Base-by-base conservation (phyloP, 2,329 filamentous ascomycete species). In the Talaromyces sp. region DNA sequence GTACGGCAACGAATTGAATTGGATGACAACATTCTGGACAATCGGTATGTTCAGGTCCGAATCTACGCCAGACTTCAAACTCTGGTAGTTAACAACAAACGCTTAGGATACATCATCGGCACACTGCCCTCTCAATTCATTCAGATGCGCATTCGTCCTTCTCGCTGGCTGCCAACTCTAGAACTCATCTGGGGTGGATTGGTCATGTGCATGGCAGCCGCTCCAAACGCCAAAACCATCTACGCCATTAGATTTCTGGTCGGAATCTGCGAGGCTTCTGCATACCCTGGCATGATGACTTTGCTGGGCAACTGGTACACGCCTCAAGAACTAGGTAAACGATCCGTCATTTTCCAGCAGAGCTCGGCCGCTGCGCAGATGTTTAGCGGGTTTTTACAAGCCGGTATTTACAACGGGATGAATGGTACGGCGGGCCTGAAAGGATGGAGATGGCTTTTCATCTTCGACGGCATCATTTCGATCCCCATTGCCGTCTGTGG, bases 1-100 rank as follows among this genome's bases (percentile, higher is more conserved):
- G 63, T 73, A 71, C 11, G 82, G 82, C 35, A 86, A 89, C 69
- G 87, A 90, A 70, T 91, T 90, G 77, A 92, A 91, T 70, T 58
- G 50, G 62, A 64, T 64, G 62, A 64, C 62, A 25, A 64, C 40
- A 23, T 44, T 44, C 7, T 44, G 40, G 40, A 44, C 40, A 4
- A 44, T 44, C 4, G 40, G 40, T 44, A 18, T 12, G 40, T 44
- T 2, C 3, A 11, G 21, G 40, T 21, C 2, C 40, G n/a, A n/a
- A n/a, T n/a, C n/a, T n/a, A n/a, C n/a, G n/a, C n/a, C n/a, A n/a
- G n/a, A n/a, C n/a, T n/a, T n/a, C n/a, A n/a, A n/a, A n/a, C n/a
- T n/a, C n/a, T n/a, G n/a, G n/a, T n/a, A n/a, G n/a, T n/a, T n/a
- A n/a, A n/a, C n/a, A n/a, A n/a, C n/a, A n/a, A n/a, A n/a, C n/a